Evolutionary conservation across 2,329 filamentous ascomycete species (phyloP).

Genomic region (Penicillium oxalicum): DNA sequence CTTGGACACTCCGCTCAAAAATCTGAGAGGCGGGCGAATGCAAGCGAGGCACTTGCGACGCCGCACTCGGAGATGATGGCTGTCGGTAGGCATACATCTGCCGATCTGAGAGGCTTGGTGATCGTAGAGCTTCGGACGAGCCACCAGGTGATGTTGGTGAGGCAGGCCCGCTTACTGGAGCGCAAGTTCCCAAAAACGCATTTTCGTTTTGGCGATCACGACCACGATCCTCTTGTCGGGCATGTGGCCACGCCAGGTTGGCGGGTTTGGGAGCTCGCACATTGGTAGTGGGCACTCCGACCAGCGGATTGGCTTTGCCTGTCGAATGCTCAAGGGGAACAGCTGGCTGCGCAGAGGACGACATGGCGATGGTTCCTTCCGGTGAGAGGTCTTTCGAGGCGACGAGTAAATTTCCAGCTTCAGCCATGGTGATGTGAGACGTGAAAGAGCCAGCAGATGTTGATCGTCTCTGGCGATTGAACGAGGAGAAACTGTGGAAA

Average conservation of each 20-base stretch:
- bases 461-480: neutral
- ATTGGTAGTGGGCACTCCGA: constrained; percentile 4
- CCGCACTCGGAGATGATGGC: constrained; percentile 61
- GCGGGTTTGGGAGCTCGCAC: constrained; percentile 16
- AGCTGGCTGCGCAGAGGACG: constrained; percentile 1
- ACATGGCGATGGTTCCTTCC: neutral
- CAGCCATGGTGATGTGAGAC: constrained; percentile 8
- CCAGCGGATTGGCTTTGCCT: constrained; percentile 7
- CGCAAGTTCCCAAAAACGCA: neutral
- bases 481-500: constrained; percentile 7
- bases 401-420: neutral
- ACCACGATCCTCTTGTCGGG: constrained; percentile 6
- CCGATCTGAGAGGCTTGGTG: constrained; percentile 12
- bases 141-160: constrained; percentile 17
- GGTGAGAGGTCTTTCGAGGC: constrained; percentile 1
- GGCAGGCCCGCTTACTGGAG: constrained; percentile 6
- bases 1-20: constrained; percentile 92
- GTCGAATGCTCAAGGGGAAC: neutral
- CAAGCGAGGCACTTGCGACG: constrained; percentile 60
- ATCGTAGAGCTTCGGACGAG: constrained; percentile 21
- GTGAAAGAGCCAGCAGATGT: neutral
- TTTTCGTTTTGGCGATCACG: constrained; percentile 6
- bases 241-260: constrained; percentile 12
- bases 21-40: constrained; percentile 76
- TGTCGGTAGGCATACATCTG: constrained; percentile 30